phyloP scores from a whole-genome alignment of 1,139 yeast species.

The Nakaseomyces glabratus region DNA sequence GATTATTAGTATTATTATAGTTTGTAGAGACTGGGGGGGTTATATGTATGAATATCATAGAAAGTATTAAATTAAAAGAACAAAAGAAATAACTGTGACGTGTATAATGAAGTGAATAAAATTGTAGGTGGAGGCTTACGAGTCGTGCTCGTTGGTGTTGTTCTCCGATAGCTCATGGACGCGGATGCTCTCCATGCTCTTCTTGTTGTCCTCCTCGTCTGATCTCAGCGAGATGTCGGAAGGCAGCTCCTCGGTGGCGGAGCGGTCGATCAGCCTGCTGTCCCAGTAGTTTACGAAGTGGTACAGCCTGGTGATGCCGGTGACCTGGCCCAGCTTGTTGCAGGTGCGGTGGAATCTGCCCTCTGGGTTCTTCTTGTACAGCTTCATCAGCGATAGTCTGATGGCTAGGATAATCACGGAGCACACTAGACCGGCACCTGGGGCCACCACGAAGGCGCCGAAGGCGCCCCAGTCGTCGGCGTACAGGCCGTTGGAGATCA shows the following conservation, averaged over 20 bases:
- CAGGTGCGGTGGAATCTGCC: conserved; percentile 9
- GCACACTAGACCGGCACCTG: conserved; percentile 64
- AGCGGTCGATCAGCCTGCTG: conserved; percentile 4
- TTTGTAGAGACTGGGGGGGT: too few species aligned
- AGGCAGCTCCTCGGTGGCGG: not conserved
- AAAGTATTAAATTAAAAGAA: too few species aligned
- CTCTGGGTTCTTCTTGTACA: conserved; percentile 9
- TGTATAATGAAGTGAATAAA: too few species aligned
- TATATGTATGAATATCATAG: too few species aligned
- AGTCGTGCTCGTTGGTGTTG: not conserved
- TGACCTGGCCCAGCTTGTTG: conserved; percentile 11
- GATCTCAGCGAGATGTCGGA: too few species aligned
- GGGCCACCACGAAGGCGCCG: conserved; percentile 90
- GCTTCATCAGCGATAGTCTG: conserved; percentile 33
- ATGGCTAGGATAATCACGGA: conserved; percentile 45
- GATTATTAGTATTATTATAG: too few species aligned
- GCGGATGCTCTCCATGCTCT: not conserved
- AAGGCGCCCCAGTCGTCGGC: conserved; percentile 86
- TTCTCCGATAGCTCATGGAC: conserved; percentile 1
- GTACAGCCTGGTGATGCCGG: conserved; percentile 11
- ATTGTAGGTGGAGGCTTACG: conserved; percentile 8
- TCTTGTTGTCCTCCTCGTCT: conserved; percentile 1
- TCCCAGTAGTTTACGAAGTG: conserved; percentile 10
- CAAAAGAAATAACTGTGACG: too few species aligned
- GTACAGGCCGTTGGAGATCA: conserved; percentile 75